Conservation (phyloP, 176 grass and related monocot species). For the Triticum timopheevii region DNA sequence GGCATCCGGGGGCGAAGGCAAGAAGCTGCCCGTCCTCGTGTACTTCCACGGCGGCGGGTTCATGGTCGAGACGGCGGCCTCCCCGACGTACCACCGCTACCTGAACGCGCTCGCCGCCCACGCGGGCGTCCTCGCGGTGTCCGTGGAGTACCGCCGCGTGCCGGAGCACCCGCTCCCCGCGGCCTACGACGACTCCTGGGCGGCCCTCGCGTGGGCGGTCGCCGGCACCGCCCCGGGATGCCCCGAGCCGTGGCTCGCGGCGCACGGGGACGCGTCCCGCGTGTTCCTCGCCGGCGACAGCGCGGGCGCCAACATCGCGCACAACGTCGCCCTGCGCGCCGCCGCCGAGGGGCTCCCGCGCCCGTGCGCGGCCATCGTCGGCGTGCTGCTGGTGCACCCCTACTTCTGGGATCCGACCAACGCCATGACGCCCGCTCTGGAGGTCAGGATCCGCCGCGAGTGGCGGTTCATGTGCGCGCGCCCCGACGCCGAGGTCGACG, state of each 20-base stretch:
- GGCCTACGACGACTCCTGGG: constrained; percentile 58
- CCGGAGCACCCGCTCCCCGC: constrained; percentile 65
- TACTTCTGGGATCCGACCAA: constrained; percentile 66
- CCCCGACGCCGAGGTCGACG: constrained; percentile 15
- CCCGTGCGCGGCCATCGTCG: constrained; percentile 22
- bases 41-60: constrained; percentile 78
- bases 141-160: constrained; percentile 62
- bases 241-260: constrained; percentile 38
- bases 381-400: constrained; percentile 36
- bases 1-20: background rate
- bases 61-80: constrained; percentile 49
- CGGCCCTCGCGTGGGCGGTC: constrained; percentile 43
- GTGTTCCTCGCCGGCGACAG: constrained; percentile 63
- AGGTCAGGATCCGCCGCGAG: constrained; percentile 31
- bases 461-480: constrained; percentile 42
- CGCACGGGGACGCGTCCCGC: constrained; percentile 41
- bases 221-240: background rate
- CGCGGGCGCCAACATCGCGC: constrained; percentile 59
- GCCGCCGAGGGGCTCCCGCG: constrained; percentile 4
- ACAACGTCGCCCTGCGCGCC: constrained; percentile 52
- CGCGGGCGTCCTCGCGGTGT: constrained; percentile 42
- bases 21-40: constrained; percentile 55
- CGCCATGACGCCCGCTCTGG: constrained; percentile 17
- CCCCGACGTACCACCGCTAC: constrained; percentile 49
- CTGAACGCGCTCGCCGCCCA: constrained; percentile 43